phyloP scores from a whole-genome alignment of 345 rosid genomes.

The Corchorus olitorius region DNA sequence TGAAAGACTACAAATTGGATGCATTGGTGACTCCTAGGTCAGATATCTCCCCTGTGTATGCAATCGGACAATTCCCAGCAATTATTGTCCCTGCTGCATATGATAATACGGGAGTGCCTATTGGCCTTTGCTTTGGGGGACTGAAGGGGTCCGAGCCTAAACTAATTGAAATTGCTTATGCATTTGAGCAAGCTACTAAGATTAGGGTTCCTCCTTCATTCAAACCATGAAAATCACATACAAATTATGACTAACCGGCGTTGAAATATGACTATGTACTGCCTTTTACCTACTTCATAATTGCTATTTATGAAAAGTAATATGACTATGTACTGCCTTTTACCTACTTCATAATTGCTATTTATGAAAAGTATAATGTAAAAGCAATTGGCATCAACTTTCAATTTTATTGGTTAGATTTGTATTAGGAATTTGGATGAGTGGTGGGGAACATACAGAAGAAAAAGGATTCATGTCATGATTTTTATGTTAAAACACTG shows the following conservation, averaged over 20 bases:
- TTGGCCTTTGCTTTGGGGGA: slow-evolving; percentile 69
- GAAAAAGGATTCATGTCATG: no score
- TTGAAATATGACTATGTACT: not conserved
- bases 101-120: slow-evolving; percentile 50
- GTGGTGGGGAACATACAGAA: no score
- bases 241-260: no score
- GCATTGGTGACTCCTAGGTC: slow-evolving; percentile 47
- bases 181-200: slow-evolving; percentile 67
- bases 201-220: slow-evolving; percentile 58
- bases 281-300: not conserved
- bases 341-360: not conserved
- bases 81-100: slow-evolving; percentile 70
- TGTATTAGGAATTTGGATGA: no score
- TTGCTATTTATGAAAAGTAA: not conserved
- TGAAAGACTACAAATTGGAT: slow-evolving; percentile 49
- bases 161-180: slow-evolving; percentile 71
- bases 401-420: no score
- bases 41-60: slow-evolving; percentile 34
- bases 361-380: not conserved
- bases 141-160: slow-evolving; percentile 62
- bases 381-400: not conserved
- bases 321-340: not conserved
- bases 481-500: no score
- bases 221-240: slow-evolving; percentile 20
- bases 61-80: slow-evolving; percentile 74